Evolutionary conservation across 179 eudicot genomes (phyloP).

Genomic region (Heliamphora pulchella): DNA sequence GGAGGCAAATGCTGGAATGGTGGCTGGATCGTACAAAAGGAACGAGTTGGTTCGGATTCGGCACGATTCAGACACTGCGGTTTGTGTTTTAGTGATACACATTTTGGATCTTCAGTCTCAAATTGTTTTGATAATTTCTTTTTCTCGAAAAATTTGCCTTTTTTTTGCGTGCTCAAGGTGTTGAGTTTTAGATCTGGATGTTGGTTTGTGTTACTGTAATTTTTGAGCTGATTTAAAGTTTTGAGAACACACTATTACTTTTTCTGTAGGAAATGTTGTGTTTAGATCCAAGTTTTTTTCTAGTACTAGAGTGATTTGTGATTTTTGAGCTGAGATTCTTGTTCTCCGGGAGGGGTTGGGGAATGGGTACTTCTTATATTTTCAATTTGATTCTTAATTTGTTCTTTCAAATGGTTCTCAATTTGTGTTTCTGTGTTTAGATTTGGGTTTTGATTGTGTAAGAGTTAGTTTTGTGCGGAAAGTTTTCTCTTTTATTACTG

Average conservation of each 20-base stretch:
- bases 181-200: slow-evolving; percentile 8
- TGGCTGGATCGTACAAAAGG: slow-evolving; percentile 90
- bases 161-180: background rate
- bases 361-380: slow-evolving; percentile 11
- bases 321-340: background rate
- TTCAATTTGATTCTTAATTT: slow-evolving; percentile 6
- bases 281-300: slow-evolving; percentile 12
- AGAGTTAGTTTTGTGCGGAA: background rate
- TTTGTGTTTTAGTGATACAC: slow-evolving; percentile 22
- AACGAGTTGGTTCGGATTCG: slow-evolving; percentile 90
- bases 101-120: slow-evolving; percentile 14
- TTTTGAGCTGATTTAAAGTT: background rate
- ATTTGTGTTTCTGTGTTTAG: slow-evolving; percentile 4
- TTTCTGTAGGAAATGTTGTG: background rate
- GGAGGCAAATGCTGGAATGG: slow-evolving; percentile 88
- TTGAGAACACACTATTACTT: too few relatives aligned
- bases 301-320: background rate
- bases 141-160: background rate
- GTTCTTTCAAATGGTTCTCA: background rate
- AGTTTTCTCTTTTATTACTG: background rate
- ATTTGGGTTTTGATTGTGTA: background rate
- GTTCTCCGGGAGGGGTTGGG: background rate
- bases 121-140: background rate
- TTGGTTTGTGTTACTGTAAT: background rate
- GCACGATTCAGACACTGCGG: slow-evolving; percentile 87